Evolutionary conservation across 768 basidiomycete genomes (phyloP).

Genomic region (Gloeopeniophorella convolvens): DNA sequence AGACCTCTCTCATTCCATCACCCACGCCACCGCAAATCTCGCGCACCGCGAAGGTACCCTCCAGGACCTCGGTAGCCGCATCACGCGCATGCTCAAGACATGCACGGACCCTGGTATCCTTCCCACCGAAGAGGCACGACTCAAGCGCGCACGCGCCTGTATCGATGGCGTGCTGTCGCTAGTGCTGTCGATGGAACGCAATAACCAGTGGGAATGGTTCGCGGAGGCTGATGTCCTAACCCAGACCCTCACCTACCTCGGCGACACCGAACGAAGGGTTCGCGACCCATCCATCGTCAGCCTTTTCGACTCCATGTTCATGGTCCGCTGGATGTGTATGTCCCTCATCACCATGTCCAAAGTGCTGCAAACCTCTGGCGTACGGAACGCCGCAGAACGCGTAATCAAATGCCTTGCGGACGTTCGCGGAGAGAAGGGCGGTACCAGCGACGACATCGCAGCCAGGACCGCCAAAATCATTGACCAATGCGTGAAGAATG

Average conservation of each 20-base stretch:
- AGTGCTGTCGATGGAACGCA: conserved; percentile 11
- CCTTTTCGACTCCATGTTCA: conserved; percentile 3
- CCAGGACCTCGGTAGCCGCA: conserved; percentile 3
- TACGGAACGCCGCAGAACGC: neutral
- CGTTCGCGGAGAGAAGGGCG: neutral
- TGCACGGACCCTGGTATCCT: conserved; percentile 13
- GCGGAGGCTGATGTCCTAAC: conserved; percentile 8
- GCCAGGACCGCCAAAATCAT: conserved; percentile 2
- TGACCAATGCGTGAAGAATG: conserved; percentile 8
- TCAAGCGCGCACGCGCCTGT: conserved; percentile 12
- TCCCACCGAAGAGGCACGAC: neutral
- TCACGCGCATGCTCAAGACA: conserved; percentile 10
- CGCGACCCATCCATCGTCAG: neutral
- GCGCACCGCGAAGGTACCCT: neutral
- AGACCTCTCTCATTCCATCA: neutral
- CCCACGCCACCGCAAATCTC: neutral
- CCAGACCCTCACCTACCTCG: conserved; percentile 9
- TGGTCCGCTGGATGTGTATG: conserved; percentile 17
- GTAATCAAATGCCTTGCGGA: conserved; percentile 5
- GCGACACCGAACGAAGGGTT: conserved; percentile 1
- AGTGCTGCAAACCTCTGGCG: neutral
- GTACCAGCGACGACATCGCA: neutral
- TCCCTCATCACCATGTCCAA: conserved; percentile 8
- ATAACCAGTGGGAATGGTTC: conserved; percentile 17
- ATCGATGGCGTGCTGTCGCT: conserved; percentile 10